A percentile compares a stretch with the other conserved stretches of the same genome.
Evolutionary conservation across 768 basidiomycete species (phyloP).

Genomic region (Sutorius australiensis): DNA sequence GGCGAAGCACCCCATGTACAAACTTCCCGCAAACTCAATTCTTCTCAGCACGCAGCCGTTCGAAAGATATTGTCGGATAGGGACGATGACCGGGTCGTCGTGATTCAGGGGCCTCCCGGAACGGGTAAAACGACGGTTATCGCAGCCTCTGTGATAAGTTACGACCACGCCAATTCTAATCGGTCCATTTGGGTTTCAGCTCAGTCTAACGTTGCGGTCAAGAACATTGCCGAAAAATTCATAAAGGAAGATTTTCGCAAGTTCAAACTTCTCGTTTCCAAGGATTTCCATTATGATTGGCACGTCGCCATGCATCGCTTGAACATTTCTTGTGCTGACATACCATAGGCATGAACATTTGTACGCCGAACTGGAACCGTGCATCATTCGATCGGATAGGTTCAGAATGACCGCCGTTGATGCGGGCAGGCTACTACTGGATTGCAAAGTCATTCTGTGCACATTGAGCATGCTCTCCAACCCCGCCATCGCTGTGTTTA

Average conservation of each 20-base stretch:
- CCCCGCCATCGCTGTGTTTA: conserved; percentile 8
- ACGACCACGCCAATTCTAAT: conserved; percentile 4
- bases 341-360: conserved; percentile 48
- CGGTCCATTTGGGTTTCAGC: conserved; percentile 39
- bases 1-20: not conserved
- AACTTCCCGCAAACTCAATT: conserved; percentile 15
- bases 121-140: conserved; percentile 46
- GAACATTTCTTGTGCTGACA: not conserved
- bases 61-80: conserved; percentile 27
- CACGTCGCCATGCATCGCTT: conserved; percentile 12
- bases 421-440: conserved; percentile 24
- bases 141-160: conserved; percentile 32
- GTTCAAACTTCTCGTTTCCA: conserved; percentile 44
- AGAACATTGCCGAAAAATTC: conserved; percentile 50
- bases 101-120: conserved; percentile 38
- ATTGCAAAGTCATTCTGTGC: conserved; percentile 40
- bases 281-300: conserved; percentile 47
- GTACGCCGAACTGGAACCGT: conserved; percentile 33
- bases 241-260: conserved; percentile 26
- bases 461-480: conserved; percentile 47
- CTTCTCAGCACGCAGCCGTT: conserved; percentile 29
- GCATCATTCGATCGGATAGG: conserved; percentile 37
- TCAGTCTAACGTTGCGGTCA: conserved; percentile 50
- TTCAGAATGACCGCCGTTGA: conserved; percentile 20
- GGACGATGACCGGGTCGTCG: conserved; percentile 20